Evolutionary conservation across 306 rosid genomes (phyloP), one percentile per base, ranked within the genome.

Genomic region (Clitoria ternatea): DNA sequence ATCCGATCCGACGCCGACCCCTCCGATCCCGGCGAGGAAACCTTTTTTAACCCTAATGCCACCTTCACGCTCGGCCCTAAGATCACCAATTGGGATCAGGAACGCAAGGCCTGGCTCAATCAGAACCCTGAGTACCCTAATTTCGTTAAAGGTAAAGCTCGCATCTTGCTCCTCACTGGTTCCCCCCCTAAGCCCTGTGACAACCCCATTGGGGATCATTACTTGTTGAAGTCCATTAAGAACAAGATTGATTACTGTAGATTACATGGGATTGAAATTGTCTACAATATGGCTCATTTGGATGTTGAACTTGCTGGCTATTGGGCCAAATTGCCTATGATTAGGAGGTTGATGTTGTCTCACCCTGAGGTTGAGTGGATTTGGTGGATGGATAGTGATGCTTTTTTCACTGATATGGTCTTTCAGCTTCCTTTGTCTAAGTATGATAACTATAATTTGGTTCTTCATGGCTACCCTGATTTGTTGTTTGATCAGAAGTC

Each of bases 381-480:
- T 82, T 94, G 99, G 99, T 94, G 99, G 99, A 89, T 94, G 99
- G 99, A 95, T 23, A 95, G 99, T 74, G 99, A 94, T 86, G 99
- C 99, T 0, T 77, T 94, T 52, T 94, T 94, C 43, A 94, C 99
- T 2, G 99, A 94, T 23, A 89, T 94, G 95, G 88, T 91, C 17
- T 94, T 91, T 45, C 85, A 94, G 75, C 82, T 94, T 62, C 99
- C 99, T 0, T 49, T 87, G 33, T 42, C 70, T 0, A 94, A 89
- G 89, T 94, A 94, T 70, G 73, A 77, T 32, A 65, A 74, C 0
- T 87, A 87, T 23, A 95, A 95, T 66, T 61, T 95, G 74, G 99
- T 94, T 1, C 85, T 91, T 70, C 99, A 94, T 57, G 99, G 99
- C 0, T 94, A 94, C 63, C 99, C 99, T 15, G 99, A 94, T 71